Evolutionary conservation across 371 early-diverging fungal species (phyloP).

Genomic region (Mortierella sp.): DNA sequence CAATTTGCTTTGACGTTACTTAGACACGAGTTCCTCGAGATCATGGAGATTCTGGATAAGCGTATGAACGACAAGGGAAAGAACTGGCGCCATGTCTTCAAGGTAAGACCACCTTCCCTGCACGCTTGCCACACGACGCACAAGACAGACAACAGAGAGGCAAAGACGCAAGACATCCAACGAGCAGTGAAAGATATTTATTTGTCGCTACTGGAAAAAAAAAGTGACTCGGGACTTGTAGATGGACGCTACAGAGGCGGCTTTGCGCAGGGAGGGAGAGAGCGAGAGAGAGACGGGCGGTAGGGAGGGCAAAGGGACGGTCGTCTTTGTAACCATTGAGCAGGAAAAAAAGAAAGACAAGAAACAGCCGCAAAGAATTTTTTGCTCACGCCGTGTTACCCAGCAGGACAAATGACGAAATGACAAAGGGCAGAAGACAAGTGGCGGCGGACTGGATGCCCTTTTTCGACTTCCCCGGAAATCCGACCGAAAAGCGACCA

Average conservation of each 20-base stretch:
- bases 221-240: conserved; percentile 35
- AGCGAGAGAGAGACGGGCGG: background rate
- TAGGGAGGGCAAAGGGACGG: background rate
- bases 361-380: conserved; percentile 3
- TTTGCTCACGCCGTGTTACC: conserved; percentile 15
- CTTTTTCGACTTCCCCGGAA: conserved; percentile 1
- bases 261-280: conserved; percentile 16
- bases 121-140: background rate
- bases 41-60: conserved; percentile 98
- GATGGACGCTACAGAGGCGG: conserved; percentile 19
- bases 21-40: conserved; percentile 92
- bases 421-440: background rate
- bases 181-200: background rate
- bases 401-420: conserved; percentile 7
- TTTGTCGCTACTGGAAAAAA: background rate
- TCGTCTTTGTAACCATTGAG: conserved; percentile 8
- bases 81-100: conserved; percentile 98
- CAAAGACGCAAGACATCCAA: conserved; percentile 4
- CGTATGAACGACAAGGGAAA: conserved; percentile 97
- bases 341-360: conserved; percentile 1
- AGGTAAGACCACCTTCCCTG: conserved; percentile 70
- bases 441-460: background rate
- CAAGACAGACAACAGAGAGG: background rate
- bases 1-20: background rate
- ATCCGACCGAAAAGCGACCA: background rate